Evolutionary conservation across 2,329 filamentous ascomycete species (phyloP).

Genomic region (Apiospora marii): DNA sequence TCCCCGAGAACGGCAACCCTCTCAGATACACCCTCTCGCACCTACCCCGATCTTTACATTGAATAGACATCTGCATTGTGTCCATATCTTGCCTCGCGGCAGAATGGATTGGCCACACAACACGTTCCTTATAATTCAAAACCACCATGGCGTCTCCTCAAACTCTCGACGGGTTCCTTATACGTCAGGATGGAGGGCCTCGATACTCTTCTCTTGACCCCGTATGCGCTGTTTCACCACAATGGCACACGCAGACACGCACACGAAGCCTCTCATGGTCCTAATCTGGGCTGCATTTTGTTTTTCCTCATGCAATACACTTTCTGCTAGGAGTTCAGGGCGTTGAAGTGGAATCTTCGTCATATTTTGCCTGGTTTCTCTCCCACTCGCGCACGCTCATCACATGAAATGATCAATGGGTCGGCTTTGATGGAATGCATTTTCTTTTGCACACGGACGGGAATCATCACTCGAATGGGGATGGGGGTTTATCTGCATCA

Average conservation of each 20-base stretch:
- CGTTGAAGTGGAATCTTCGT: conserved; percentile 7
- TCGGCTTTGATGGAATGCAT: conserved; percentile 5
- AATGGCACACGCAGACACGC: not conserved
- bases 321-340: conserved; percentile 14
- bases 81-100: conserved; percentile 6
- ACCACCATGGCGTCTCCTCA: not conserved
- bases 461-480: not conserved
- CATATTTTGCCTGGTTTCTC: conserved; percentile 1
- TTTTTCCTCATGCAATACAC: conserved; percentile 9
- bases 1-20: not conserved
- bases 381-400: not conserved
- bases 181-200: not conserved
- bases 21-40: not conserved
- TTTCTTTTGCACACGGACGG: conserved; percentile 8
- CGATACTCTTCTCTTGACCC: not conserved
- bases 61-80: conserved; percentile 20
- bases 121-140: not conserved
- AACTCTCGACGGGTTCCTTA: not conserved
- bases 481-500: conserved; percentile 13
- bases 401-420: conserved; percentile 7
- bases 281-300: conserved; percentile 1
- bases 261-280: not conserved
- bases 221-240: not conserved
- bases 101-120: not conserved
- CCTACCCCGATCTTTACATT: not conserved